Conservation (phyloP, 176 grass and related monocot species). For the Oryza longistaminata region DNA sequence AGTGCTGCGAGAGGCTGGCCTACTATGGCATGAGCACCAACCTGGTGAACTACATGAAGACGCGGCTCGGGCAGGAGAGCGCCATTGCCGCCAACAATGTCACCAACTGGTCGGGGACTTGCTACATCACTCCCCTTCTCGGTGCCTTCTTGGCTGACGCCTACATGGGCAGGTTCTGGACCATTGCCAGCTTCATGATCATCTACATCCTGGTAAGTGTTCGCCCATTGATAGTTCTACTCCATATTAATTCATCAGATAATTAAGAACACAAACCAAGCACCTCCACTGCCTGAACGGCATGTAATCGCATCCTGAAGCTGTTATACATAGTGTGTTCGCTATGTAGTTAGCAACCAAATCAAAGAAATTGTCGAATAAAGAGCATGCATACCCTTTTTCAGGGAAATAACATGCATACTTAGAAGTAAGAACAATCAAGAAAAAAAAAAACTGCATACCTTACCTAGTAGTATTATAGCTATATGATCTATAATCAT, state of each 20-base stretch:
- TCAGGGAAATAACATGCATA: no score
- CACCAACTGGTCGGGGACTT: constrained; percentile 74
- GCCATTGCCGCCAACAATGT: constrained; percentile 63
- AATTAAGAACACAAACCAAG: background rate
- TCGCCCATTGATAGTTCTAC: background rate
- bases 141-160: constrained; percentile 85
- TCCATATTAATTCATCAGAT: background rate
- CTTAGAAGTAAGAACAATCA: background rate
- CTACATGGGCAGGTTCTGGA: constrained; percentile 77
- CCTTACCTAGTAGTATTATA: constrained; percentile 22
- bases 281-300: background rate
- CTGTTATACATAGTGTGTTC: background rate
- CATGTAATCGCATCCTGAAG: constrained; percentile 5
- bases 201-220: constrained; percentile 63
- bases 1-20: constrained; percentile 79
- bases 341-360: background rate
- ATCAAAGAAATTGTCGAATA: background rate
- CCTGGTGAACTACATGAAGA: constrained; percentile 79
- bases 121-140: constrained; percentile 76
- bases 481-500: background rate
- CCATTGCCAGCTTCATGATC: constrained; percentile 81
- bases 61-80: constrained; percentile 45
- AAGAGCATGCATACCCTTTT: background rate
- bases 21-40: constrained; percentile 95
- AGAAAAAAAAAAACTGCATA: background rate